A percentile compares a stretch with the other conserved stretches of the same genome.
These are phyloP conservation scores for Pyricularia sp. DNA, from an alignment of 2,329 filamentous ascomycete species.

Conservation along the genomic window DNA sequence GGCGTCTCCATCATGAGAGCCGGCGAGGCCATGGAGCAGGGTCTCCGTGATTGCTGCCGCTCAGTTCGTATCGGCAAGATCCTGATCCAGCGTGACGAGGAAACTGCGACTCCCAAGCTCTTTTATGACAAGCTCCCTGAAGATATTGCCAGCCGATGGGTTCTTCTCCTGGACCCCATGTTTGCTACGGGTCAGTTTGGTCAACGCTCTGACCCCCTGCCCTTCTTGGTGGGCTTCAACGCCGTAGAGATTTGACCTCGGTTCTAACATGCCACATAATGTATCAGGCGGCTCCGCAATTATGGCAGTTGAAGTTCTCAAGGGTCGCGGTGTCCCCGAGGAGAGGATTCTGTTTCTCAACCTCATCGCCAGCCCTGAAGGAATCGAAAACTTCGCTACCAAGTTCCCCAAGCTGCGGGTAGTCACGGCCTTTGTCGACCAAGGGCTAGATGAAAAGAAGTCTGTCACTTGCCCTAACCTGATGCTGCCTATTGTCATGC, in stretches of 20 bases:
- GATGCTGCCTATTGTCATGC: neutral
- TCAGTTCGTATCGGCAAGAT: slow-evolving; percentile 99
- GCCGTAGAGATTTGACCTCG: neutral
- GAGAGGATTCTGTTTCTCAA: slow-evolving; percentile 94
- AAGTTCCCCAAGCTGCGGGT: slow-evolving; percentile 83
- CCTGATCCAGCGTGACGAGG: slow-evolving; percentile 91
- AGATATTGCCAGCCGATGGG: slow-evolving; percentile 88
- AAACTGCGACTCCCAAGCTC: slow-evolving; percentile 79
- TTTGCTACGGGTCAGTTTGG: slow-evolving; percentile 66
- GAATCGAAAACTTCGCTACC: slow-evolving; percentile 75
- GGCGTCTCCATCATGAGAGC: slow-evolving; percentile 98
- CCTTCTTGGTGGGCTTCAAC: neutral
- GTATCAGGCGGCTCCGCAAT: slow-evolving; percentile 74
- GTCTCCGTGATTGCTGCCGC: slow-evolving; percentile 86
- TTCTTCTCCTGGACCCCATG: slow-evolving; percentile 94
- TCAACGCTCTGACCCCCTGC: neutral
- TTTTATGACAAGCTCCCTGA: slow-evolving; percentile 97
- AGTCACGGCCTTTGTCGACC: slow-evolving; percentile 88
- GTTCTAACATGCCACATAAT: neutral
- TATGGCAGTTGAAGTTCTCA: slow-evolving; percentile 92
- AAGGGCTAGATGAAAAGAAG: slow-evolving; percentile 96
- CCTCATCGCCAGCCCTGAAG: slow-evolving; percentile 91
- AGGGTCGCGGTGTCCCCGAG: slow-evolving; percentile 80
- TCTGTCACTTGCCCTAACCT: slow-evolving; percentile 21
- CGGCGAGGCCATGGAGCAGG: slow-evolving; percentile 97